phyloP scores from a whole-genome alignment of 345 rosid genomes.

The Clausena lansium region DNA sequence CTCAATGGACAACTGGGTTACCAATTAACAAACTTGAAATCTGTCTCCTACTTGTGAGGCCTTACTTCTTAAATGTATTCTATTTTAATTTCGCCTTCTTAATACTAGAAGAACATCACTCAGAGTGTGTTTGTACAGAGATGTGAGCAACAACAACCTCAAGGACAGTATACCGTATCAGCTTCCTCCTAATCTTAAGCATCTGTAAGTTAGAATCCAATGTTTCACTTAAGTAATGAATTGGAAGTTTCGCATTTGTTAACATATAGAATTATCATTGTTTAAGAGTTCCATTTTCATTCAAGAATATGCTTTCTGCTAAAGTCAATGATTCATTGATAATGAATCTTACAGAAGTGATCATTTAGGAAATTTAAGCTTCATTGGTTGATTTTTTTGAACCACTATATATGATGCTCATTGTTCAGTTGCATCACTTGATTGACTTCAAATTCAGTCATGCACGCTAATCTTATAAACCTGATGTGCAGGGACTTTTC shows the following conservation, averaged over 20 bases:
- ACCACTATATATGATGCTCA: neutral
- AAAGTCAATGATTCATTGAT: neutral
- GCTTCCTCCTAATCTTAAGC: constrained; percentile 69
- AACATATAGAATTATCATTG: neutral
- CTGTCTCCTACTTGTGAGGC: constrained; percentile 78
- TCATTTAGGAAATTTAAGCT: neutral
- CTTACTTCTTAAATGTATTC: constrained; percentile 7
- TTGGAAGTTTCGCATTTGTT: neutral
- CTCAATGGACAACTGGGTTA: constrained; percentile 84
- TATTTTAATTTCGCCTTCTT: constrained; percentile 12
- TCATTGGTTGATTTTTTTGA: neutral
- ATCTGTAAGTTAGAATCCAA: constrained; percentile 48
- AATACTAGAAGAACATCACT: constrained; percentile 16
- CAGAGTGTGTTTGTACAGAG: constrained; percentile 67
- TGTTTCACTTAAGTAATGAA: neutral
- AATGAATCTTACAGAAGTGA: neutral
- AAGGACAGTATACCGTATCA: constrained; percentile 81
- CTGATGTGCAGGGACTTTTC: constrained; percentile 74
- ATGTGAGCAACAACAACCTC: constrained; percentile 88
- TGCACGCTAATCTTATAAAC: constrained; percentile 14
- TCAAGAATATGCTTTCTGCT: neutral
- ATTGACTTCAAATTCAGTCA: neutral
- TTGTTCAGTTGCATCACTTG: neutral
- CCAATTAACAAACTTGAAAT: constrained; percentile 75
- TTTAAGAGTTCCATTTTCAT: neutral